Evolutionary conservation across 129 eudicot species (phyloP), one percentile per base, ranked within the genome.

Genomic region (Lonicera japonica): DNA sequence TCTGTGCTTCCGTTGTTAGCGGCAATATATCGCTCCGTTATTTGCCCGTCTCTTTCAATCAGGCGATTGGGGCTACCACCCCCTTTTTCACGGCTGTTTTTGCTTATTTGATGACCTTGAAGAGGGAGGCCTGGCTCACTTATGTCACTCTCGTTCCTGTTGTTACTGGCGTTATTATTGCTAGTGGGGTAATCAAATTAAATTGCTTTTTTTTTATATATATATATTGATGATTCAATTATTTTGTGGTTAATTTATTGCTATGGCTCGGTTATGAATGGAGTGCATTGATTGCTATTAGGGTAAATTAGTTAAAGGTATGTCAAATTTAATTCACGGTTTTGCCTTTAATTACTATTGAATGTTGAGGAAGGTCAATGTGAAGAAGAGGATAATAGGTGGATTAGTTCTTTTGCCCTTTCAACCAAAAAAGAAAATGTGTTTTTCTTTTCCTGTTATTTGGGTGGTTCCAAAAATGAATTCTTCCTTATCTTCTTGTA

Each of bases 61-160:
- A 90, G 68, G 97, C 97, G 19, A 79, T 90, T 60, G 97, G 95
- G 21, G 95, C 97, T 2, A 90, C 97, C 21, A 90, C 95, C 69
- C 97, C 97, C 0, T 90, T 86, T 61, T 90, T 86, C 70, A 90
- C 97, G 18, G 97, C 97, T 16, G 84, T 90, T 12, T 90, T 90
- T 67, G 95, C 97, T 3, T 90, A 86, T 63, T 20, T 86, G 61
- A 83, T 90, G 72, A 90, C 97, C 9, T 53, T 84, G 60, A 82
- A 82, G 78, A 84, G 86, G 73, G 96, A 91, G 68, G 89, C 90
- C 8, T 85, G 89, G 94, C 68, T 80, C 53, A 76, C 80, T 21
- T 91, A 91, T 58, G 45, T 74, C 24, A 79, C 95, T 1, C 80
- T 92, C 50, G 51, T 92, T 53, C 98, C 98, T 13, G 98, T 92